phyloP scores from a whole-genome alignment of 78 protist species.

The Monosiga brevicollis region DNA sequence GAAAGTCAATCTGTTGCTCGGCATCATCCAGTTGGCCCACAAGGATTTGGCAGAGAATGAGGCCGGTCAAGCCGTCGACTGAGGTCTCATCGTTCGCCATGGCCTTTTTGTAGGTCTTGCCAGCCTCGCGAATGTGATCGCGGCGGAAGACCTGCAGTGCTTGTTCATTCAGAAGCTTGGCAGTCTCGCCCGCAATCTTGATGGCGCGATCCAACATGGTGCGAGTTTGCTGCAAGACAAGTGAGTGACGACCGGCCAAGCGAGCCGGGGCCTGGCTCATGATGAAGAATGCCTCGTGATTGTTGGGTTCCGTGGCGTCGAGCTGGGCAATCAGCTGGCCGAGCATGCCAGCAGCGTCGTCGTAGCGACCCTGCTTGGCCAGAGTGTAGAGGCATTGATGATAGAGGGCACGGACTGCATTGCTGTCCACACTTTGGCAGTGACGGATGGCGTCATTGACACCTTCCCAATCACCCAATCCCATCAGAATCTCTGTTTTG shows the following conservation, averaged over 20 bases:
- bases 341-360: background rate
- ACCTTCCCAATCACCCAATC: background rate
- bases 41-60: conserved; percentile 27
- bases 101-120: conserved; percentile 5
- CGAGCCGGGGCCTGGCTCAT: background rate
- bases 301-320: background rate
- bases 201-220: conserved; percentile 20
- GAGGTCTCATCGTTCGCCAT: conserved; percentile 17
- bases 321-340: background rate
- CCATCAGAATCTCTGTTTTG: background rate
- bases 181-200: background rate
- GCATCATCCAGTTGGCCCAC: conserved; percentile 43
- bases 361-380: background rate
- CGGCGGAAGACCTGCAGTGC: conserved; percentile 10
- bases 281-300: background rate
- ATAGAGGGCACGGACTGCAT: background rate
- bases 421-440: background rate
- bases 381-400: background rate
- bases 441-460: background rate
- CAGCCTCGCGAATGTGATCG: conserved; percentile 10
- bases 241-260: background rate
- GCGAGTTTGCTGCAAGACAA: conserved; percentile 22
- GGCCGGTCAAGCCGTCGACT: conserved; percentile 22
- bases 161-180: conserved; percentile 3
- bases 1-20: conserved; percentile 46